Evolutionary conservation across 345 rosid genomes (phyloP), one percentile per base, ranked within the genome.

Genomic region (Arabidopsis arenosa): DNA sequence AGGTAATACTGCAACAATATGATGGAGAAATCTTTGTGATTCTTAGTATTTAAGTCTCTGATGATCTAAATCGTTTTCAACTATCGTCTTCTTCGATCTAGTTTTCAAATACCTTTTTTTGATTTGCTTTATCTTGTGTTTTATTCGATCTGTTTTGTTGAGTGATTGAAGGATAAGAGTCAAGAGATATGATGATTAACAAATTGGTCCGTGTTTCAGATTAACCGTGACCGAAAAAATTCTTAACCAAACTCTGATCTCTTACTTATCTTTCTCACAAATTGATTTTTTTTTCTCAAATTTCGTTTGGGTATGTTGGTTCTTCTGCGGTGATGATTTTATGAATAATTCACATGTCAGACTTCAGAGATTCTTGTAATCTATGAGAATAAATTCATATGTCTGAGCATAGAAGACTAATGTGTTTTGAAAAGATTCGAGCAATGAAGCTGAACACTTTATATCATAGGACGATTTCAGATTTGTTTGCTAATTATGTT

Each of bases 171-270:
- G 15, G 35, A 63, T 52, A 8, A 41, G 23, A 39, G 39, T 5
- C 0, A 23, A 23, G 78, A 67, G 81, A 73, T 33, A 60, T 59
- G 81, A 78, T 78, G 81, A 73, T 36, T 11, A 78, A 59, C 77
- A 49, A 58, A 48, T 78, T 78, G 81, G 77, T 78, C 81, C 81
- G 77, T 78, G 77, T 72, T 78, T 78, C 77, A n/a, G 81, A 70
- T 72, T 32, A 40, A 71, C 68, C 77, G 73, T 78, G 81, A 78
- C 73, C 36, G 81, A 78, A 7, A 4, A 52, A 7, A 6, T 32
- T 56, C 5, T 72, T 72, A 66, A 78, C 81, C 81, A 78, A 77
- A 49, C 63, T 78, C 77, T 78, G 74, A 78, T 78, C 81, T 72
- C 73, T 30, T 48, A 1, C 48, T 13, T 3, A 0, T 68, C 9